Evolutionary conservation across 2,329 filamentous ascomycete species (phyloP).

Genomic region (Cladosporium sp.): DNA sequence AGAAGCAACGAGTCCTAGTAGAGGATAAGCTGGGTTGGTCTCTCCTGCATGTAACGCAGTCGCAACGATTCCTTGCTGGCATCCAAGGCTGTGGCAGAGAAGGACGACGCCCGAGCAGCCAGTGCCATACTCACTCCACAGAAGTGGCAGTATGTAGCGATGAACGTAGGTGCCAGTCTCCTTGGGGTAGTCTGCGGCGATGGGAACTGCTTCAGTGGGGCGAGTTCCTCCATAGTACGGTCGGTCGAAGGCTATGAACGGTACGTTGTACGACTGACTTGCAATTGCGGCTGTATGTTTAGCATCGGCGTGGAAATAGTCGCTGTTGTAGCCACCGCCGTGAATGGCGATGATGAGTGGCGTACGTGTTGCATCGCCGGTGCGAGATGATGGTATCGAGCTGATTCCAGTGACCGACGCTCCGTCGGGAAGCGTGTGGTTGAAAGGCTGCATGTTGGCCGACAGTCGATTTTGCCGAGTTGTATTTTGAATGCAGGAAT

Average conservation of each 20-base stretch:
- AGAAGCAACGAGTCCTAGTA: slow-evolving; percentile 1
- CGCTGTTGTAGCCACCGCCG: slow-evolving; percentile 2
- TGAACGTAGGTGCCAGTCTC: not conserved
- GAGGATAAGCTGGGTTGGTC: not conserved
- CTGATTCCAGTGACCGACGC: not conserved
- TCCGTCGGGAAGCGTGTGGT: not conserved
- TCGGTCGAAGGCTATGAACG: slow-evolving; percentile 7
- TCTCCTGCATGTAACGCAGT: slow-evolving; percentile 2
- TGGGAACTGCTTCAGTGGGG: not conserved
- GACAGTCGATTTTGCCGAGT: too few relatives aligned
- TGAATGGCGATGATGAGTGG: slow-evolving; percentile 6
- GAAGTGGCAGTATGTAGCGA: not conserved
- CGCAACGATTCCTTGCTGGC: not conserved
- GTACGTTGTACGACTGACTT: not conserved
- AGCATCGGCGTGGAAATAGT: slow-evolving; percentile 9
- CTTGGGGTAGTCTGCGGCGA: not conserved
- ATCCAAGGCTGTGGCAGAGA: slow-evolving; percentile 5
- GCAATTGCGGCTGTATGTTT: not conserved
- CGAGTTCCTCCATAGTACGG: not conserved
- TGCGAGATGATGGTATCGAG: not conserved
- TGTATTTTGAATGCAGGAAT: not conserved
- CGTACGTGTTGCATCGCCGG: not conserved
- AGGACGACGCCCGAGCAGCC: slow-evolving; percentile 7
- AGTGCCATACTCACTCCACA: not conserved
- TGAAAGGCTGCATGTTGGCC: not conserved